Conservation (phyloP, 306 rosid species). For the Medicago arabica region DNA sequence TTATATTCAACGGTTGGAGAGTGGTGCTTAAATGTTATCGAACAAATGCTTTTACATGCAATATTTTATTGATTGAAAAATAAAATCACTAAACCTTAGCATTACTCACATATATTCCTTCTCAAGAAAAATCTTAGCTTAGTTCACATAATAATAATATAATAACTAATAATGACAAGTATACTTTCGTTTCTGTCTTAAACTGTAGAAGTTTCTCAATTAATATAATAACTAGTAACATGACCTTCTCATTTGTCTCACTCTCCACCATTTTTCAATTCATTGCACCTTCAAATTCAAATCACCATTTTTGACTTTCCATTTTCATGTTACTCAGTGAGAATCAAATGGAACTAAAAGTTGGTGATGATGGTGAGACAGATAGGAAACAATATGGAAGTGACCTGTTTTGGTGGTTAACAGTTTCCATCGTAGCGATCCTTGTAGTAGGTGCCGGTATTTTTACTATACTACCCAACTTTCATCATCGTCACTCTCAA, state of each 20-base stretch:
- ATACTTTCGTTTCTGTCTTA: too few relatives aligned
- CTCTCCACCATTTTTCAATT: conserved; percentile 27
- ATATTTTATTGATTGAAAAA: background rate
- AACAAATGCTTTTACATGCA: conserved; percentile 2
- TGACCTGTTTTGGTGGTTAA: conserved; percentile 50
- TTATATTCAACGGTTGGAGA: background rate
- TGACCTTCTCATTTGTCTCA: conserved; percentile 37
- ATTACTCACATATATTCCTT: background rate
- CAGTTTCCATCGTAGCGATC: conserved; percentile 42
- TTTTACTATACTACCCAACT: conserved; percentile 33
- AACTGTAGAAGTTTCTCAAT: background rate
- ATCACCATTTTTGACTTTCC: background rate
- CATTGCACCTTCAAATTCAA: background rate
- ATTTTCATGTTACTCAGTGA: background rate
- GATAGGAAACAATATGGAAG: conserved; percentile 23
- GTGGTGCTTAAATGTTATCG: background rate
- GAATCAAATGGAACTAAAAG: conserved; percentile 40
- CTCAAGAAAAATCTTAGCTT: background rate
- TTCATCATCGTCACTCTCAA: conserved; percentile 30
- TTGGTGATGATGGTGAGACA: background rate
- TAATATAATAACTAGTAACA: background rate
- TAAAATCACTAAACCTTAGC: background rate
- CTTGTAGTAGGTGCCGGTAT: conserved; percentile 49
- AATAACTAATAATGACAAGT: too few relatives aligned
- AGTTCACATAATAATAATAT: too few relatives aligned